Evolutionary conservation across 2,329 filamentous ascomycete species (phyloP), one percentile per base, ranked within the genome.

Genomic region (Sporothrix brunneoviolacea): DNA sequence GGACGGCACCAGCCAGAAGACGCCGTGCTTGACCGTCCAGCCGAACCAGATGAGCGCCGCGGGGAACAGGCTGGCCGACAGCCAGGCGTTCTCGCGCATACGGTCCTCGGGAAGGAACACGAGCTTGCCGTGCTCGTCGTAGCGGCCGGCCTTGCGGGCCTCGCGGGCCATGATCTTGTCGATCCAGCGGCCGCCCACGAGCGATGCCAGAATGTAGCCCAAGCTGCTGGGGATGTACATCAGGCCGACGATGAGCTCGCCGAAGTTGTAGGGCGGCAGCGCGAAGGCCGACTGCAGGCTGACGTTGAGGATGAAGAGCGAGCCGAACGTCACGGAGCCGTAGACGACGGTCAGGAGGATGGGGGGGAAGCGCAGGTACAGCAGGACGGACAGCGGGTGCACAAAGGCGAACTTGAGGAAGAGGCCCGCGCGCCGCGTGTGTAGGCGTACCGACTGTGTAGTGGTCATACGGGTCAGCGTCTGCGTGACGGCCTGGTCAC

Each of bases 21-120:
- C 67, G 1, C 82, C 86, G 53, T 80, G 76, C 37, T 83, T 69
- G 0, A 79, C 75, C 0, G 81, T 77, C 88, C 88, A 94, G 4
- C 88, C 88, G 62, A 88, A 93, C 71, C 83, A 82, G 24, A 93
- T 70, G 53, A 93, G 65, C 0, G 82, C 83, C 0, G 73, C 72
- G 0, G 88, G 88, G 58, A 86, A 91, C 40, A 91, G 58, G 4
- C 81, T 70, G 1, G 83, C 83, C 3, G 84, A 84, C 1, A 91
- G 65, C 84, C 84, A 91, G 3, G 85, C 84, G 62, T 94, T 93
- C 62, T 91, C 85, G 38, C 83, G 75, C 79, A 93, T 87, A 12
- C 88, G 78, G 64, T 94, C 88, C 66, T 93, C 88, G 0, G 88
- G 88, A 2, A 80, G 71, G 60, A 81, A 85, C 9, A 88, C 69